phyloP scores from a whole-genome alignment of 768 basidiomycete species.

The Lactifluus rugatus region DNA sequence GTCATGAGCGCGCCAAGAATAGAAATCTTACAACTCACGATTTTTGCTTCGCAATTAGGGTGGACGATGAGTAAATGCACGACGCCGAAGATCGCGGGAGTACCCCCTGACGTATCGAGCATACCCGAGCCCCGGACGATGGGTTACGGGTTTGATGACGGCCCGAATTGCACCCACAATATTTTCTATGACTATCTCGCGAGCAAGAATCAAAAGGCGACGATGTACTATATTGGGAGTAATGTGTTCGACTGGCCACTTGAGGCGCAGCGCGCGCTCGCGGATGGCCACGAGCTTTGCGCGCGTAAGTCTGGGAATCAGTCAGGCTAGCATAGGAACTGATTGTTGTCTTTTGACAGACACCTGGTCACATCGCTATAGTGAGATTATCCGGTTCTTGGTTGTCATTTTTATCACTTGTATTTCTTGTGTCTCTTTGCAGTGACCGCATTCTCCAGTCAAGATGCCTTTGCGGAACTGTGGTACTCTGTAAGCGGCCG shows the following conservation, averaged over 20 bases:
- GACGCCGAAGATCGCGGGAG: constrained; percentile 36
- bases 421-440: not conserved
- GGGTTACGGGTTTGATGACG: constrained; percentile 56
- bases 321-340: too few relatives aligned
- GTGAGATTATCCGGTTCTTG: not conserved
- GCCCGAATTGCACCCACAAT: constrained; percentile 57
- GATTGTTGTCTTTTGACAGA: constrained; percentile 19
- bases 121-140: constrained; percentile 50
- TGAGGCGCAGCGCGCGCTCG: constrained; percentile 43
- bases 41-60: constrained; percentile 22
- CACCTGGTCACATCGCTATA: constrained; percentile 48
- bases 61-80: constrained; percentile 39
- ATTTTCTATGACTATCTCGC: constrained; percentile 47
- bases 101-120: constrained; percentile 36
- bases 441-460: constrained; percentile 54
- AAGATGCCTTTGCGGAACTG: constrained; percentile 66
- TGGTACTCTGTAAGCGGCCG: constrained; percentile 47
- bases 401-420: not conserved
- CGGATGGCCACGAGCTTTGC: constrained; percentile 47
- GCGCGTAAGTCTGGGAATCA: constrained; percentile 35
- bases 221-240: constrained; percentile 55
- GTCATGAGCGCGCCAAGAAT: not conserved
- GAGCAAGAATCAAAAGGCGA: constrained; percentile 49
- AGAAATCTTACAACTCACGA: not conserved
- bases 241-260: constrained; percentile 48